Evolutionary conservation across 768 basidiomycete genomes (phyloP).

Genomic region (Hortiboletus campestris): DNA sequence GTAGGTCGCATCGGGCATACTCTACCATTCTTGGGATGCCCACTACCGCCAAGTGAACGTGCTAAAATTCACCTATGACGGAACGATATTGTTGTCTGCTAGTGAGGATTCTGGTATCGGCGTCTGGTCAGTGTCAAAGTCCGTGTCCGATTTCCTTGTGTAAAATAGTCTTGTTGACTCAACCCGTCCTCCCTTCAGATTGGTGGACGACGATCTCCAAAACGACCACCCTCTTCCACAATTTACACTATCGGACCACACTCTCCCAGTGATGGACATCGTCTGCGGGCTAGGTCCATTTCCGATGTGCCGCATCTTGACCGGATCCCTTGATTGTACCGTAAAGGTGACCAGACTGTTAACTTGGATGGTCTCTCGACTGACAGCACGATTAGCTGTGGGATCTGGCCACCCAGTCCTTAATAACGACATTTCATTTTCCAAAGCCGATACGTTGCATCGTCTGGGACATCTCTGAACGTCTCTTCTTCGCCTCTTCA

Average conservation of each 20-base stretch:
- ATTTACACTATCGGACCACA: conserved; percentile 86
- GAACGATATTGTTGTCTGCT: conserved; percentile 75
- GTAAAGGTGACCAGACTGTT: conserved; percentile 64
- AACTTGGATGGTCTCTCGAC: conserved; percentile 9
- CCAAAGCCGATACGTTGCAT: conserved; percentile 70
- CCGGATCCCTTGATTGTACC: conserved; percentile 84
- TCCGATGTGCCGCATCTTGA: conserved; percentile 73
- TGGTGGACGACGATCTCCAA: conserved; percentile 73
- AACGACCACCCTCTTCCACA: conserved; percentile 74
- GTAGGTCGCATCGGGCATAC: conserved; percentile 89
- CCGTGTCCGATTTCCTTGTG: conserved; percentile 28
- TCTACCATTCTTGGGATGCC: conserved; percentile 90
- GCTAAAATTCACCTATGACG: conserved; percentile 81
- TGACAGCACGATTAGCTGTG: conserved; percentile 55
- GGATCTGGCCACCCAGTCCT: conserved; percentile 70
- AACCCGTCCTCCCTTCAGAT: conserved; percentile 40
- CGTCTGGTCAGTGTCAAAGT: conserved; percentile 91
- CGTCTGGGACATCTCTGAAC: conserved; percentile 81
- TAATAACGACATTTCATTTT: conserved; percentile 87
- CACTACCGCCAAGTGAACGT: conserved; percentile 90
- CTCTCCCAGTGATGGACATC: conserved; percentile 83
- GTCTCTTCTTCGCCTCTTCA: conserved; percentile 86
- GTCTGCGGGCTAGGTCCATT: conserved; percentile 76
- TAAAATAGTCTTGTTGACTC: conserved; percentile 11
- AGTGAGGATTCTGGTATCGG: conserved; percentile 88